Base-by-base conservation (phyloP, 495 filamentous ascomycete genomes). In the Penicillium goetzii region DNA sequence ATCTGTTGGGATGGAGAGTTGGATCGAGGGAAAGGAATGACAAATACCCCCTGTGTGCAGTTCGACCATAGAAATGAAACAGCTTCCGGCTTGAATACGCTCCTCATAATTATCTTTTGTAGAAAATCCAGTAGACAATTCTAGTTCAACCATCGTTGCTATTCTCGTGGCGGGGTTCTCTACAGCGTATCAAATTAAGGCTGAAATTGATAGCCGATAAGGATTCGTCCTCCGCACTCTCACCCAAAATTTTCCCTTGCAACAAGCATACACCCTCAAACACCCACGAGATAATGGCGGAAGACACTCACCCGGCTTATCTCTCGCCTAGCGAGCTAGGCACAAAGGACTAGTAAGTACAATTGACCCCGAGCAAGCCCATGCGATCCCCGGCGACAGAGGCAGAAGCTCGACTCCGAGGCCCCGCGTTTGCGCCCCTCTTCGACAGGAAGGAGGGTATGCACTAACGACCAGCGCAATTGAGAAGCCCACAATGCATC, bases 331-430 rank as follows among this genome's bases (percentile, higher is more conserved):
- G 83, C 60, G 78, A 84, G 68, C 74, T 85, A 19, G 83, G 83
- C 55, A 83, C 81, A 41, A 85, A 83, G 66, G 79, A 85, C 62
- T 85, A 85, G 83, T 85, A 75, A 40, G 75, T 76, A 14, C 56
- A 30, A 32, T 55, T 55, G 33, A 45, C n/a, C 36, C 33, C 12
- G 5, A 41, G 4, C 12, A 11, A 40, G n/a, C 7, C 25, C 28
- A 14, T 8, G 19, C 4, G 8, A 14, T 15, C 26, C 30, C 34
- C 33, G 0, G 34, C 25, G 11, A 12, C 32, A 55, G 50, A 23
- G 4, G 10, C 43, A 25, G 12, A 47, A 47, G 43, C 19, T 47
- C n/a, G 43, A 47, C 43, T 21, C n/a, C 4, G 3, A 23, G 2
- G 28, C 25, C 43, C 68, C 70, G 68, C 68, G 62, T 54, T 54